Percentiles rank a stretch among this genome's conserved stretches.
Evolutionary conservation across 2,329 filamentous ascomycete genomes (phyloP).

Genomic region (Stachybotrys chlorohalonatus): DNA sequence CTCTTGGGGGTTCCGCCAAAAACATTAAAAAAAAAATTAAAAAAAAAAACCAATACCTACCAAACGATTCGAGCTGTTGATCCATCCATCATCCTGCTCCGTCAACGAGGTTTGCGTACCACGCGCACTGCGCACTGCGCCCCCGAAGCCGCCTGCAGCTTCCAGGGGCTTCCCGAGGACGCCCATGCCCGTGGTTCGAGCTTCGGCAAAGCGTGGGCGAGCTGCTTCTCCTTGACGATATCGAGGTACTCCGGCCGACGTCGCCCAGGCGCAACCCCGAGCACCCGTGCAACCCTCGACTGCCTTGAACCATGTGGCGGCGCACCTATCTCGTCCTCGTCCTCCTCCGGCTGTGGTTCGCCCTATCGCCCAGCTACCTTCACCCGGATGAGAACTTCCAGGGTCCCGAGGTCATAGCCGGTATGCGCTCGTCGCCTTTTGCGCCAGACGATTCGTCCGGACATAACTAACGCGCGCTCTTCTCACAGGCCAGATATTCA

Average conservation of each 20-base stretch:
- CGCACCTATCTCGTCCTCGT: slow-evolving; percentile 78
- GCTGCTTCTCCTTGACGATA: not conserved
- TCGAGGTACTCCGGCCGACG: not conserved
- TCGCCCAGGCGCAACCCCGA: not conserved
- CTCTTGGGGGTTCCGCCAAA: not conserved
- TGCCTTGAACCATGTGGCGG: slow-evolving; percentile 65
- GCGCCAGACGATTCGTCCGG: not conserved
- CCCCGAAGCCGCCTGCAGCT: not conserved
- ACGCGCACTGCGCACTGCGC: not conserved
- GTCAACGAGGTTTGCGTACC: not conserved
- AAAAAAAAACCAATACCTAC: no score
- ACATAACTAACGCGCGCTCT: not conserved
- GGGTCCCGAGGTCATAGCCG: slow-evolving; percentile 92
- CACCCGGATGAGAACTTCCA: slow-evolving; percentile 99
- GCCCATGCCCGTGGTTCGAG: not conserved
- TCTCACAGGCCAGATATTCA: slow-evolving; percentile 73
- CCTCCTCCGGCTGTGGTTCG: slow-evolving; percentile 85
- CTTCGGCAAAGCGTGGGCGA: not conserved
- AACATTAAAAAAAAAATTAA: not conserved
- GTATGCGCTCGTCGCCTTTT: slow-evolving; percentile 41
- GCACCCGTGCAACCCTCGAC: not conserved
- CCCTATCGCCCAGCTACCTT: slow-evolving; percentile 88
- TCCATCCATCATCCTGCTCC: not conserved
- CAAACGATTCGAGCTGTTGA: no score
- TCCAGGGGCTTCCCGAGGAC: not conserved